Conservation (phyloP, 345 rosid genomes). For the Fremontodendron californicum region DNA sequence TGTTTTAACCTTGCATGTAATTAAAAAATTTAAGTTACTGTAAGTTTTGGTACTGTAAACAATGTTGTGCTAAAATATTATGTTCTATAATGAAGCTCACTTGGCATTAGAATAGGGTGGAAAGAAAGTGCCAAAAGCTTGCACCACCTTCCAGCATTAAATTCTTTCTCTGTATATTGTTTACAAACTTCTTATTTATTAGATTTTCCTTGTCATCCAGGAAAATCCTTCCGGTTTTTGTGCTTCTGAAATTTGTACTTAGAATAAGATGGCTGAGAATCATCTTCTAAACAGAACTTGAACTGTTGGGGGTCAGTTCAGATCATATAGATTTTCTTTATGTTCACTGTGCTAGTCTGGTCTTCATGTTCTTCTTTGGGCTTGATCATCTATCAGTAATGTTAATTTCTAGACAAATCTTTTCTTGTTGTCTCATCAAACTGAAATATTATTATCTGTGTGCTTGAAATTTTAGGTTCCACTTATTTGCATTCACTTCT, state of each 20-base stretch:
- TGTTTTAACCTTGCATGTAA: neutral
- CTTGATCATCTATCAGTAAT: neutral
- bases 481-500: neutral
- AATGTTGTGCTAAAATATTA: neutral
- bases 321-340: neutral
- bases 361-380: neutral
- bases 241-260: neutral
- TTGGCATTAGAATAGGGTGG: neutral
- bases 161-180: neutral
- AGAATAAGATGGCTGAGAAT: neutral
- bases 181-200: neutral
- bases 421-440: neutral
- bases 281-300: neutral
- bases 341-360: neutral
- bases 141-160: neutral
- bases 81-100: neutral
- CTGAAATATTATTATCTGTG: neutral
- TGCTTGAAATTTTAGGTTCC: neutral
- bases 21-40: neutral
- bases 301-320: neutral
- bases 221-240: neutral
- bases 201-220: neutral
- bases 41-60: neutral
- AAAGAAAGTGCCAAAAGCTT: neutral
- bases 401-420: neutral